A percentile compares a stretch with the other conserved stretches of the same genome.
phyloP scores from a whole-genome alignment of 768 basidiomycete genomes.

The Kwoniella dejecticola region DNA sequence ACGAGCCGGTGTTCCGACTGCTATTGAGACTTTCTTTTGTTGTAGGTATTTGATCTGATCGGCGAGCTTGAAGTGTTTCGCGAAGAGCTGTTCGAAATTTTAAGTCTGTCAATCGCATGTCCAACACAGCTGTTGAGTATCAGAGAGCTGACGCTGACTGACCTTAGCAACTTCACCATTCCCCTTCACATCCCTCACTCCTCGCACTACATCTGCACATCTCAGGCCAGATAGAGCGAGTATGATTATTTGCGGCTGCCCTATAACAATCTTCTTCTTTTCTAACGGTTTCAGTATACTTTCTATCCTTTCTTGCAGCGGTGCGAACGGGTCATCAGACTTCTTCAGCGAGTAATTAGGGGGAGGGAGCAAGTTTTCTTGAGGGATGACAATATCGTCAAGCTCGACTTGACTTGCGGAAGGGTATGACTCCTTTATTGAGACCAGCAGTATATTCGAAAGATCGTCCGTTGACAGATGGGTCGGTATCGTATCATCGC shows the following conservation, averaged over 20 bases:
- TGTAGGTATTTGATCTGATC: conserved; percentile 83
- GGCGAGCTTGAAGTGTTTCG: conserved; percentile 86
- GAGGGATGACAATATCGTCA: conserved; percentile 71
- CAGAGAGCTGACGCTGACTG: conserved; percentile 13
- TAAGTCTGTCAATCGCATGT: no score
- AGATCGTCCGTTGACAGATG: conserved; percentile 30
- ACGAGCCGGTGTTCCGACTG: conserved; percentile 88
- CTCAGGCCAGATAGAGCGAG: conserved; percentile 85
- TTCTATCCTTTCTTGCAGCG: conserved; percentile 63
- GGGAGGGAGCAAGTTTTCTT: conserved; percentile 15
- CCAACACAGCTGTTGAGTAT: not conserved
- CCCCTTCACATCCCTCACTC: conserved; percentile 59
- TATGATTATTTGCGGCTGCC: conserved; percentile 85
- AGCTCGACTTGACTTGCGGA: conserved; percentile 76
- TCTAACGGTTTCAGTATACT: conserved; percentile 72
- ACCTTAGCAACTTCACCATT: conserved; percentile 86
- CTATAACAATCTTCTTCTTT: conserved; percentile 58
- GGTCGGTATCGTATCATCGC: conserved; percentile 20
- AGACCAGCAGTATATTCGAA: conserved; percentile 29
- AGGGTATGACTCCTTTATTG: conserved; percentile 63
- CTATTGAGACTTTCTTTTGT: conserved; percentile 81
- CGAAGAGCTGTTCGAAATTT: conserved; percentile 65
- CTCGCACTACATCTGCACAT: conserved; percentile 76
- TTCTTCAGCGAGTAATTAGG: conserved; percentile 63
- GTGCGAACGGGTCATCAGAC: conserved; percentile 31